Base-by-base conservation (phyloP, 352 stramenopile species). In the Phytopythium montanum region DNA sequence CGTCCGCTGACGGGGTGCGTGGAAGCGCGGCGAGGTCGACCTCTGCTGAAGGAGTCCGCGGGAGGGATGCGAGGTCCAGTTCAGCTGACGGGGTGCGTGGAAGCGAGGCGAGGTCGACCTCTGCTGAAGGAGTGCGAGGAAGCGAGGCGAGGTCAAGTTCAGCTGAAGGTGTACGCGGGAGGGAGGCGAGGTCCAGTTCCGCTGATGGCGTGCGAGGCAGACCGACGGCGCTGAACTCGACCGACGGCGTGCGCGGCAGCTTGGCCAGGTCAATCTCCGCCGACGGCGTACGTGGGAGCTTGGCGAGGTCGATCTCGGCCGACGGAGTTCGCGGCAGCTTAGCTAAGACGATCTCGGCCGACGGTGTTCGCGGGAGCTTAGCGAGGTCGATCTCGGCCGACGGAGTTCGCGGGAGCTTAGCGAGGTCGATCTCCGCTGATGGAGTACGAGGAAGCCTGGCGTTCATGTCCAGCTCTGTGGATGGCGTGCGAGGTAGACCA, bases 361-460 rank as follows among this genome's bases (percentile, higher is more conserved):
- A 46, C 13, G 51, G 51, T 2, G 51, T 56, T 2, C 51, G 29
- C 1, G 51, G 51, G 12, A 56, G 51, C 33, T 48, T 34, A 2
- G 34, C 51, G 3, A 57, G 51, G 33, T 57, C 51, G 7, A 57
- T 12, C 26, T 55, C 49, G 6, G 49, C 16, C 19, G 51, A 42
- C 1, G 49, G 49, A 19, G 49, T 54, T 14, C 49, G 28, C 1
- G 49, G 49, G 3, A 54, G 49, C 6, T n/a, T 19, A 5, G 26
- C 9, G 5, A 34, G 31, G 31, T 34, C 31, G 3, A 46, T 5
- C 39, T 46, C 39, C 39, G 39, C 18, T 13, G 39, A 54, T 16
- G 48, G 48, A 26, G 48, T 54, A 23, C 48, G 48, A 7, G 48
- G 48, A 23, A 54, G 48, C 48, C 34, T 38, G 26, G 29, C 48